A percentile compares a stretch with the other conserved stretches of the same genome.
Evolutionary conservation across 2,329 filamentous ascomycete species (phyloP).

Genomic region (Elsinoe perseae): DNA sequence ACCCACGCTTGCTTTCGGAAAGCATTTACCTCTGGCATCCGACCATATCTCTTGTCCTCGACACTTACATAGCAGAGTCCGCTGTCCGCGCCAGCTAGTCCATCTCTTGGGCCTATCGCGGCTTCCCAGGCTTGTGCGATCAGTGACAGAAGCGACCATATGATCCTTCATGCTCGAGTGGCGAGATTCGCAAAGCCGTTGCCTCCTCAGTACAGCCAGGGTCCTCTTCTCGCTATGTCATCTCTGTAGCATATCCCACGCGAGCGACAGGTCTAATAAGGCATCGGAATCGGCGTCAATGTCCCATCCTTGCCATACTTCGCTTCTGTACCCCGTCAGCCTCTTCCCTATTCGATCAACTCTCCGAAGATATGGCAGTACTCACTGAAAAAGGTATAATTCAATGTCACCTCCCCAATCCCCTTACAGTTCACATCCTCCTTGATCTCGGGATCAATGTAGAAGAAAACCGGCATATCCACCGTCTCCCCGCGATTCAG

Average conservation of each 20-base stretch:
- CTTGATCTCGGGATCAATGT: slow-evolving; percentile 90
- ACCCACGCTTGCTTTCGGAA: too few relatives aligned
- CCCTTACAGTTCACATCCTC: slow-evolving; percentile 88
- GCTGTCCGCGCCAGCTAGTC: too few relatives aligned
- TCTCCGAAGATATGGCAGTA: too few relatives aligned
- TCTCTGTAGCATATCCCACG: too few relatives aligned
- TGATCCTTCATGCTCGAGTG: too few relatives aligned
- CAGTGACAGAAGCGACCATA: too few relatives aligned
- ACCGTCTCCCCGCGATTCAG: slow-evolving; percentile 92
- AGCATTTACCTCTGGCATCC: too few relatives aligned
- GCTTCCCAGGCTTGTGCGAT: too few relatives aligned
- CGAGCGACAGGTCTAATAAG: slow-evolving; percentile 11
- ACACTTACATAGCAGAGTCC: too few relatives aligned
- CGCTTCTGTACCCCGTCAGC: slow-evolving; percentile 51
- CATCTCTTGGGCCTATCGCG: too few relatives aligned
- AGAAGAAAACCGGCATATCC: slow-evolving; percentile 99
- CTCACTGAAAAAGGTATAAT: slow-evolving; percentile 98
- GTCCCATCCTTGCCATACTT: slow-evolving; percentile 76
- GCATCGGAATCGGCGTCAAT: slow-evolving; percentile 49
- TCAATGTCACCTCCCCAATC: slow-evolving; percentile 90
- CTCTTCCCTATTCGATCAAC: background rate
- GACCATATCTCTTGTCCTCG: too few relatives aligned
- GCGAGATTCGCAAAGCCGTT: background rate
- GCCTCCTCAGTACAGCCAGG: background rate
- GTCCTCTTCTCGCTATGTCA: background rate